A percentile compares a stretch with the other conserved stretches of the same genome.
Evolutionary conservation across 2,329 filamentous ascomycete genomes (phyloP).

Genomic region (Verticillium klebahnii): DNA sequence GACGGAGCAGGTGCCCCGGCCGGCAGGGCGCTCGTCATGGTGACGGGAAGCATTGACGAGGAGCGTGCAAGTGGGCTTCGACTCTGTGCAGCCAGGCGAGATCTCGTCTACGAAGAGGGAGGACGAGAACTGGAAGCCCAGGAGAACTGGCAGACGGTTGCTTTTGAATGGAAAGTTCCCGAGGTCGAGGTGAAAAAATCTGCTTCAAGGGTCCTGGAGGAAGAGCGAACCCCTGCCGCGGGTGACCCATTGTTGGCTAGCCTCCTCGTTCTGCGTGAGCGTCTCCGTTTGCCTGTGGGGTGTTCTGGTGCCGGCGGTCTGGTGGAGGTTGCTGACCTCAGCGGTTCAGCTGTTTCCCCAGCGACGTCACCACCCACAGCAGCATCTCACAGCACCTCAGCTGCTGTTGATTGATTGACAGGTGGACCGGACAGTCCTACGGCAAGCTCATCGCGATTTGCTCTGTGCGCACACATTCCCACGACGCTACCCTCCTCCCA

Average conservation of each 20-base stretch:
- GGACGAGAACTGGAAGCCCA: slow-evolving; percentile 4
- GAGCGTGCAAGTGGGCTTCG: not conserved
- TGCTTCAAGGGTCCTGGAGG: not conserved
- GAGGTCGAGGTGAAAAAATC: not conserved
- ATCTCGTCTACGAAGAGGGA: slow-evolving; percentile 5
- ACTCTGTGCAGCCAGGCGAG: not conserved
- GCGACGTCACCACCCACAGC: slow-evolving; percentile 11
- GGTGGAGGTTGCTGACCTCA: not conserved
- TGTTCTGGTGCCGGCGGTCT: not conserved
- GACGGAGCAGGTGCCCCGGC: not conserved
- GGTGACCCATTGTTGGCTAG: not conserved
- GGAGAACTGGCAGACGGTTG: not conserved
- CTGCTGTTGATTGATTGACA: not conserved
- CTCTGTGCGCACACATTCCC: not conserved
- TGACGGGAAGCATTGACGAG: not conserved
- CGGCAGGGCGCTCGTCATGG: not conserved
- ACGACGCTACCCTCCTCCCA: not conserved
- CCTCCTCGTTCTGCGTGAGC: not conserved
- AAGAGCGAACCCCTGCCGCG: not conserved
- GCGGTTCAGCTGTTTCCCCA: slow-evolving; percentile 10
- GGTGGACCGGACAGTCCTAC: not conserved
- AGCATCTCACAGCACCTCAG: not conserved
- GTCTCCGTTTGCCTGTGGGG: not conserved
- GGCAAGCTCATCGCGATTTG: not conserved
- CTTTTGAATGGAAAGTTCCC: not conserved